Evolutionary conservation across 768 basidiomycete genomes (phyloP).

Genomic region (Hericium rajendrae): DNA sequence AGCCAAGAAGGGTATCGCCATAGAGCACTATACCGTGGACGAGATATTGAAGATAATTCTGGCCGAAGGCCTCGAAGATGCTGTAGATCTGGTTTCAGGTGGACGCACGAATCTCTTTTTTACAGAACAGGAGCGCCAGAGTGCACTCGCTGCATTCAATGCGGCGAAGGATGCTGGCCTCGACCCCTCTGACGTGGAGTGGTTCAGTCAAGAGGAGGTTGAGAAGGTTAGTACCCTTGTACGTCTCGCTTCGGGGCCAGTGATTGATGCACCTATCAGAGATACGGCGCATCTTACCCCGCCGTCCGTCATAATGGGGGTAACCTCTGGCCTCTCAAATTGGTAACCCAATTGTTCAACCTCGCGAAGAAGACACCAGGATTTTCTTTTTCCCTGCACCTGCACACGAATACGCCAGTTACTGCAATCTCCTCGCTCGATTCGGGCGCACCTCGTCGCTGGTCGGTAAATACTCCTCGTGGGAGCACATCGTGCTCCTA

Average conservation of each 20-base stretch:
- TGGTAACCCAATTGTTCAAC: slow-evolving; percentile 59
- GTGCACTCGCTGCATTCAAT: slow-evolving; percentile 35
- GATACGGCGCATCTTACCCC: slow-evolving; percentile 40
- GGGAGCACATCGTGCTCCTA: slow-evolving; percentile 50
- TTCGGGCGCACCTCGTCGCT: slow-evolving; percentile 24
- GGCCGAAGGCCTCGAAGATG: slow-evolving; percentile 29
- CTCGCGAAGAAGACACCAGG: slow-evolving; percentile 25
- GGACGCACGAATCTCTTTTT: slow-evolving; percentile 42
- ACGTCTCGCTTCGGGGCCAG: not conserved
- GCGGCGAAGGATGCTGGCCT: slow-evolving; percentile 46
- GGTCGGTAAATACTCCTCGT: slow-evolving; percentile 56
- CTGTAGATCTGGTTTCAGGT: slow-evolving; percentile 55
- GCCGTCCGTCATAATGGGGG: slow-evolving; percentile 42
- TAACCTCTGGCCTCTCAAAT: slow-evolving; percentile 75
- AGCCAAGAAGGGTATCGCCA: slow-evolving; percentile 37
- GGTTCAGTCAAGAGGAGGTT: slow-evolving; percentile 39
- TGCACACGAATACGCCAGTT: slow-evolving; percentile 73
- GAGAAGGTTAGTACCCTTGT: slow-evolving; percentile 28
- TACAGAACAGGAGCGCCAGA: slow-evolving; percentile 33
- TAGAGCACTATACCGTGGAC: slow-evolving; percentile 49
- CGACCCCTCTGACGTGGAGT: slow-evolving; percentile 33
- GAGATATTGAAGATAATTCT: slow-evolving; percentile 42
- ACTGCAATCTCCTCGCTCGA: slow-evolving; percentile 20
- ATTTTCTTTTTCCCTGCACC: slow-evolving; percentile 23
- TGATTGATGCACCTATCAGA: slow-evolving; percentile 12